A percentile compares a stretch with the other conserved stretches of the same genome.
Conservation (phyloP, 169 alveolate species). For the Plasmodium malariae region DNA sequence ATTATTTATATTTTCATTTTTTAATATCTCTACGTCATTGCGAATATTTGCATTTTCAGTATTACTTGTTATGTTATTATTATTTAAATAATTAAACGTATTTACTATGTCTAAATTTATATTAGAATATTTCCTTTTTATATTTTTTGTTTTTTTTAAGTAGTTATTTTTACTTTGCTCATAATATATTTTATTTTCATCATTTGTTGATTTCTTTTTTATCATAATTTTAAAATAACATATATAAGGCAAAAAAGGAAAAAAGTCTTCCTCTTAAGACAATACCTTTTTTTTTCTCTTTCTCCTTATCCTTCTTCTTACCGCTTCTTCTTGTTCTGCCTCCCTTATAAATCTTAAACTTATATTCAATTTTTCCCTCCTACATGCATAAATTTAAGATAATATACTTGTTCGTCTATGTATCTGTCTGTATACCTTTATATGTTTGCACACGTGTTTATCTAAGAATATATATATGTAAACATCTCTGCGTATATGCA, state of each 20-base stretch:
- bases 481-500: too few relatives aligned
- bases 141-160: slow-evolving; percentile 6
- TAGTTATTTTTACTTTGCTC: not conserved
- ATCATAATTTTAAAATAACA: slow-evolving; percentile 23
- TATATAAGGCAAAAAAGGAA: too few relatives aligned
- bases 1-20: not conserved
- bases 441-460: not conserved
- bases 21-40: not conserved
- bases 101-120: slow-evolving; percentile 6
- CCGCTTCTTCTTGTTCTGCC: too few relatives aligned
- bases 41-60: slow-evolving; percentile 9
- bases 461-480: too few relatives aligned
- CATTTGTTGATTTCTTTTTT: not conserved
- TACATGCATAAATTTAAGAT: not conserved
- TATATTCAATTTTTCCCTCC: too few relatives aligned
- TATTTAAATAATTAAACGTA: not conserved
- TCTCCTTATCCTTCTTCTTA: too few relatives aligned
- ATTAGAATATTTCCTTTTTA: slow-evolving; percentile 10
- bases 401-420: not conserved
- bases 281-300: too few relatives aligned
- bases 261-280: too few relatives aligned
- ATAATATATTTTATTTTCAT: slow-evolving; percentile 64
- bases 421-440: not conserved
- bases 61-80: not conserved
- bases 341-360: too few relatives aligned